Base-by-base conservation (phyloP, 2,329 filamentous ascomycete genomes). In the Fusarium algeriense region DNA sequence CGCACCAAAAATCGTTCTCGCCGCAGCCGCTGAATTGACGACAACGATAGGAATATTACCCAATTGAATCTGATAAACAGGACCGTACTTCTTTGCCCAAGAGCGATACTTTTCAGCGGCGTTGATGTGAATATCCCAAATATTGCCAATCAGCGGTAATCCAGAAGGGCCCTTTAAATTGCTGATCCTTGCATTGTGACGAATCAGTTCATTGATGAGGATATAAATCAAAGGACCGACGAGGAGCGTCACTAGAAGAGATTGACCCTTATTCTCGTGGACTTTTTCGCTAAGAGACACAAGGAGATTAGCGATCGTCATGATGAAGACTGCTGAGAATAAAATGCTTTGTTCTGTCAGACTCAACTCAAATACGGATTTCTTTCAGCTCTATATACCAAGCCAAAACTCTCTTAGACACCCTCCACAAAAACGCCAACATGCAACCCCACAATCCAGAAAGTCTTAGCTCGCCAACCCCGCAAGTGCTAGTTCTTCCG, bases 21-120 rank as follows among this genome's bases (percentile, higher is more conserved):
- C 86, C 5, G 86, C 79, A 2, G 83, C 83, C 2, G 86, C 85
- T 9, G 84, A 85, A 73, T 89, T 89, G 48, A 89, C 83, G 13
- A 89, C 83, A 5, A 89, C 82, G 17, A 89, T 80, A 1, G 87
- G 86, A 19, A 88, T 81, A 49, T 89, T 89, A 1, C 88, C 88
- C 10, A 90, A 77, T 73, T 86, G 84, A 23, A 89, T 86, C 72
- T 89, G 87, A 73, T 87, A 90, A 4, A 89, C 87, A 3, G 77
- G 71, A 1, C 81, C 82, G 58, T 85, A 85, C 41, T 77, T 81
- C 56, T 82, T 82, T 0, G 87, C 82, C 87, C 87, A 89, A 32
- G 83, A 70, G 4, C 86, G 84, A 73, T 89, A 89, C 74, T 87
- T 85, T 61, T 88, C 86, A 0, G 87, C 85, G 0, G 87, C 87